Conservation (phyloP, 345 rosid species). For the Camelina hispida region DNA sequence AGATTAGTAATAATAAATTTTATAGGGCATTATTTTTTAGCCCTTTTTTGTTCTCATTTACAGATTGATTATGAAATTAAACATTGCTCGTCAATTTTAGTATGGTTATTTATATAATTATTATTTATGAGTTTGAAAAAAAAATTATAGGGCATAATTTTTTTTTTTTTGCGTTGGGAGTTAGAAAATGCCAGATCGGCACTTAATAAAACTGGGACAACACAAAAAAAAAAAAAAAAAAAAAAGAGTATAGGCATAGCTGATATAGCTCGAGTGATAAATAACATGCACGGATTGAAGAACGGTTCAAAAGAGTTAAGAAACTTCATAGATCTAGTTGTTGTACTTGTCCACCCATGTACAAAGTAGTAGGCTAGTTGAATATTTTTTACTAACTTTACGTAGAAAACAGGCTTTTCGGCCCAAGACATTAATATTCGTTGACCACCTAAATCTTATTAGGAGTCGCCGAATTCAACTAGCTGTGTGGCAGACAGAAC, state of each 20-base stretch:
- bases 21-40: too few relatives aligned
- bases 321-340: background rate
- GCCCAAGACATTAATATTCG: background rate
- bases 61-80: too few relatives aligned
- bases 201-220: background rate
- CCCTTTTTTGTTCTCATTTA: too few relatives aligned
- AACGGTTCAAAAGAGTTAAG: background rate
- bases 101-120: too few relatives aligned
- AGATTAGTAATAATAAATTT: too few relatives aligned
- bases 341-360: background rate
- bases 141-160: too few relatives aligned
- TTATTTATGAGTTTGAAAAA: too few relatives aligned
- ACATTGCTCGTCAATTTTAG: too few relatives aligned
- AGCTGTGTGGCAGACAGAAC: slow-evolving; percentile 23
- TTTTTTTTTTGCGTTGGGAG: too few relatives aligned
- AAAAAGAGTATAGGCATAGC: background rate
- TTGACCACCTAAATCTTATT: background rate
- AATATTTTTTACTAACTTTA: background rate
- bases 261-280: background rate
- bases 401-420: background rate
- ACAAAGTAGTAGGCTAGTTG: too few relatives aligned
- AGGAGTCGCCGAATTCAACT: slow-evolving; percentile 10
- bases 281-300: background rate
- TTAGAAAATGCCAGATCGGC: too few relatives aligned
- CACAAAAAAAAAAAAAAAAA: background rate